A percentile compares a stretch with the other conserved stretches of the same genome.
Conservation (phyloP, 768 basidiomycete genomes). For the Lentinula aciculospora region DNA sequence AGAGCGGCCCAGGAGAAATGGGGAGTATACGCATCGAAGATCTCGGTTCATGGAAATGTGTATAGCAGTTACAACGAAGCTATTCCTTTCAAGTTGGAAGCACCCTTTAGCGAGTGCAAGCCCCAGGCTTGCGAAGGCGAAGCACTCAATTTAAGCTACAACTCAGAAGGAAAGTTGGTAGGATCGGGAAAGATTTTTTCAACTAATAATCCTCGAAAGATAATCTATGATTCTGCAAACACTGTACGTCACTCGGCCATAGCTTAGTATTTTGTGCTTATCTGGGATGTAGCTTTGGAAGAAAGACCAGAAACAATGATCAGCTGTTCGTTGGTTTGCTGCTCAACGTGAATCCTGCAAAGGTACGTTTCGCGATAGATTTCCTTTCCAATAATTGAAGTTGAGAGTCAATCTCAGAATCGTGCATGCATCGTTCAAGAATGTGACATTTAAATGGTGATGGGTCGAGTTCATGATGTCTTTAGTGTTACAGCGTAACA, state of each 20-base stretch:
- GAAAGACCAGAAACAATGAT: too few species aligned
- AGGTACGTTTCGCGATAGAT: too few species aligned
- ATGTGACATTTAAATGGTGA: too few species aligned
- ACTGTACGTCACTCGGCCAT: background rate
- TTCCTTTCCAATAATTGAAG: too few species aligned
- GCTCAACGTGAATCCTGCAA: too few species aligned
- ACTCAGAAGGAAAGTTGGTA: background rate
- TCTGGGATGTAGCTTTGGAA: background rate
- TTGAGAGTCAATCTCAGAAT: too few species aligned
- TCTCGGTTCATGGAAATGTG: background rate
- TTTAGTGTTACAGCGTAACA: too few species aligned
- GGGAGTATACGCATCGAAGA: background rate
- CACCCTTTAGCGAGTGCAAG: background rate
- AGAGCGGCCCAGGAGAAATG: background rate
- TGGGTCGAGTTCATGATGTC: too few species aligned
- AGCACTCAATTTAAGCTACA: background rate
- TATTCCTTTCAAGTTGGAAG: background rate
- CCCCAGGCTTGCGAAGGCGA: background rate
- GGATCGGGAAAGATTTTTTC: background rate
- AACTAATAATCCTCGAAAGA: background rate
- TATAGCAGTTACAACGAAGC: background rate
- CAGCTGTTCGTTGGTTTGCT: too few species aligned
- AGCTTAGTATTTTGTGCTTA: background rate
- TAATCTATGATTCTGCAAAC: background rate
- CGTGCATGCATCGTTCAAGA: too few species aligned